Percentiles rank a stretch among this genome's conserved stretches.
phyloP scores from a whole-genome alignment of 1,139 yeast species.

The Magnusiomyces clavatus region DNA sequence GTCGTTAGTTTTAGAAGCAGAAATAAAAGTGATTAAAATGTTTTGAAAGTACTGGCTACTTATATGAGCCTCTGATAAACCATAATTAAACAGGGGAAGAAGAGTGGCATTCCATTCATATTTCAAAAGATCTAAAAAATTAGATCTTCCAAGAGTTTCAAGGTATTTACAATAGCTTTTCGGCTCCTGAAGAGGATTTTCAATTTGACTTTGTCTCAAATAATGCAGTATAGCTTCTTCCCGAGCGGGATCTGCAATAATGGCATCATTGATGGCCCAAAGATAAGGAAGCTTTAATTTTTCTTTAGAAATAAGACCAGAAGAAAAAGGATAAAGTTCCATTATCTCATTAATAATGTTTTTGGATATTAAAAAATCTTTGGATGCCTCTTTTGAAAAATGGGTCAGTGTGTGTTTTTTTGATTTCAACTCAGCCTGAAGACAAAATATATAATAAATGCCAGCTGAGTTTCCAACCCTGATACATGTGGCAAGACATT shows the following conservation, averaged over 20 bases:
- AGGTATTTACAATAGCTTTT: conserved; percentile 20
- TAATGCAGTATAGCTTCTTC: conserved; percentile 26
- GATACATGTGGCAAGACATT: conserved; percentile 24
- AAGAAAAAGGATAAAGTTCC: conserved; percentile 22
- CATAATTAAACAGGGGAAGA: neutral
- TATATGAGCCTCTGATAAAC: neutral
- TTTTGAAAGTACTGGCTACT: conserved; percentile 18
- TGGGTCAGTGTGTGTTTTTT: too few species aligned
- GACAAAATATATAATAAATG: conserved; percentile 17
- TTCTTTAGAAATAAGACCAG: conserved; percentile 16
- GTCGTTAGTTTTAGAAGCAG: conserved; percentile 21
- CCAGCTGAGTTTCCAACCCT: conserved; percentile 27
- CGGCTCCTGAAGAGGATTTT: conserved; percentile 8
- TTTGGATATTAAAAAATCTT: conserved; percentile 12
- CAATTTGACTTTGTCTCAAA: conserved; percentile 19
- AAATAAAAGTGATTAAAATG: conserved; percentile 22
- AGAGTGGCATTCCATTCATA: conserved; percentile 21
- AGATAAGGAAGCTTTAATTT: conserved; percentile 16
- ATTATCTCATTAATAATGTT: conserved; percentile 20
- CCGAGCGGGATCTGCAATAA: conserved; percentile 22
- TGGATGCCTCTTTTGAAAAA: conserved; percentile 14
- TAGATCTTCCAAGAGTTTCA: conserved; percentile 27
- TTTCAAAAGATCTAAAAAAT: conserved; percentile 18
- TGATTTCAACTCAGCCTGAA: too few species aligned
- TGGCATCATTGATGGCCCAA: conserved; percentile 23